A percentile compares a stretch with the other conserved stretches of the same genome.
These are phyloP conservation scores for Melanogaster broomeanus DNA, from an alignment of 768 basidiomycete species.

Conservation along the genomic window DNA sequence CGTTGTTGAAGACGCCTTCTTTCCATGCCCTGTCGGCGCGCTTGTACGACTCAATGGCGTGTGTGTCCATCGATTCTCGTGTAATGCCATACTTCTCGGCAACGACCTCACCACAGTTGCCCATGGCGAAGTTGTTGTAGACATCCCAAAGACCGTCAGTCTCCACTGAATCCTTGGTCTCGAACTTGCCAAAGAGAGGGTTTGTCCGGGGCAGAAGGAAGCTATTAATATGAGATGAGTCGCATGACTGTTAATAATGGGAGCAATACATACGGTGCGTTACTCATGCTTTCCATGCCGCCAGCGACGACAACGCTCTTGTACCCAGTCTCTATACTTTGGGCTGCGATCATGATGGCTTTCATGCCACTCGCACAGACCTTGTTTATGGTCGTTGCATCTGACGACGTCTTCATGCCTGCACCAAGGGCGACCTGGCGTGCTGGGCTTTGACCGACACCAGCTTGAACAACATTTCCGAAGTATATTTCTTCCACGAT, in stretches of 20 bases:
- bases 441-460: conserved; percentile 97
- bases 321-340: conserved; percentile 86
- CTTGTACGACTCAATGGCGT: conserved; percentile 93
- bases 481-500: conserved; percentile 95
- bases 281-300: conserved; percentile 99
- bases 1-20: conserved; percentile 78
- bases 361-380: conserved; percentile 99
- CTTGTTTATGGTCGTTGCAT: conserved; percentile 99
- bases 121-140: conserved; percentile 98
- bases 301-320: conserved; percentile 88
- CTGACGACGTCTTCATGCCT: conserved; percentile 82
- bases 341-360: conserved; percentile 90
- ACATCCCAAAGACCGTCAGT: conserved; percentile 95
- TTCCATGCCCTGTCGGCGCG: conserved; percentile 93
- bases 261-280: conserved; percentile 80
- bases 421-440: conserved; percentile 92
- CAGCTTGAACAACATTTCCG: conserved; percentile 97
- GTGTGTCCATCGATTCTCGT: conserved; percentile 85
- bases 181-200: conserved; percentile 87
- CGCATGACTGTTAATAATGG: not conserved
- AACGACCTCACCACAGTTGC: conserved; percentile 89
- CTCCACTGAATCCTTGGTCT: conserved; percentile 84
- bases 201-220: conserved; percentile 83
- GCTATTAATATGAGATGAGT: conserved; percentile 36
- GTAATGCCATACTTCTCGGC: conserved; percentile 82